phyloP scores from a whole-genome alignment of 1,139 yeast genomes.

The Pneumocystis wakefieldiae region DNA sequence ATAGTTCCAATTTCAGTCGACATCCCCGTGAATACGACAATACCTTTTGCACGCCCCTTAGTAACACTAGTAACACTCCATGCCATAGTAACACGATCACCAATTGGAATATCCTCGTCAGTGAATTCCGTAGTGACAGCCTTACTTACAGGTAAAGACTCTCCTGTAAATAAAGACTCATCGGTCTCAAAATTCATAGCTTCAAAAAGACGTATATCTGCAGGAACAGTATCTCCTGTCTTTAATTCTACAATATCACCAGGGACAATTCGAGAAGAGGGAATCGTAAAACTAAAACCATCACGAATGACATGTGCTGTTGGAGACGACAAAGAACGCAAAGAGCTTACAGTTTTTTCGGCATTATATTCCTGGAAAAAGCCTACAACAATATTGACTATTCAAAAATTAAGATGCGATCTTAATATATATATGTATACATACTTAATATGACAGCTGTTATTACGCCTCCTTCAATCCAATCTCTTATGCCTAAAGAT shows the following conservation, averaged over 20 bases:
- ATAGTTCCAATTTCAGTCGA: slow-evolving; percentile 64
- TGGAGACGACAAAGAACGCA: slow-evolving; percentile 54
- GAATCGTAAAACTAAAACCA: slow-evolving; percentile 44
- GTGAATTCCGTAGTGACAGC: slow-evolving; percentile 32
- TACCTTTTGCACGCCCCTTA: slow-evolving; percentile 63
- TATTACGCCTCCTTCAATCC: slow-evolving; percentile 76
- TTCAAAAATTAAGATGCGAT: slow-evolving; percentile 6
- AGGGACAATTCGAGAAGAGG: slow-evolving; percentile 59
- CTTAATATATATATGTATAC: background rate
- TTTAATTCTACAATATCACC: slow-evolving; percentile 55
- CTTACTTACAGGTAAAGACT: slow-evolving; percentile 60
- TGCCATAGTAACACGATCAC: slow-evolving; percentile 63
- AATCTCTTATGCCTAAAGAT: slow-evolving; percentile 59
- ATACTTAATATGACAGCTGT: slow-evolving; percentile 39
- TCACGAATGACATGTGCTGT: slow-evolving; percentile 52
- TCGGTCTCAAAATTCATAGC: slow-evolving; percentile 61
- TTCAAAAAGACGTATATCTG: slow-evolving; percentile 55
- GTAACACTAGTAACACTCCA: slow-evolving; percentile 57
- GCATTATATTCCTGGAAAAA: slow-evolving; percentile 59
- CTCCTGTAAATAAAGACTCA: slow-evolving; percentile 70
- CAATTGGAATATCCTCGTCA: slow-evolving; percentile 42
- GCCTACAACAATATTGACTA: slow-evolving; percentile 53
- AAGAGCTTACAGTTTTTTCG: slow-evolving; percentile 68
- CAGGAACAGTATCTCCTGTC: slow-evolving; percentile 71
- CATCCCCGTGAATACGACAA: slow-evolving; percentile 51